Evolutionary conservation across 345 rosid species (phyloP).

Genomic region (Geranium brycei): DNA sequence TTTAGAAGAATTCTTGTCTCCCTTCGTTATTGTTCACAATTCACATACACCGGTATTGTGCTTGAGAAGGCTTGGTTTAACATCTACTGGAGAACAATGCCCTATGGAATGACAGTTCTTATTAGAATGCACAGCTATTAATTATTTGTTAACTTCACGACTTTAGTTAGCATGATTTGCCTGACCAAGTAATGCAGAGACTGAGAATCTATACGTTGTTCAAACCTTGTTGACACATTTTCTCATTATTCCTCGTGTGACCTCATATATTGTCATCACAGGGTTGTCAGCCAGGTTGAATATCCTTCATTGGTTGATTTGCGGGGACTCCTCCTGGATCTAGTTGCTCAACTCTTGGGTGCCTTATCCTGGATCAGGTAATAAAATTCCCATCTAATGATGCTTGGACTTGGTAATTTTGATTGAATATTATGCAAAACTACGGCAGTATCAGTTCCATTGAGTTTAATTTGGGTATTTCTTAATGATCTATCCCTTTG

Average conservation of each 20-base stretch:
- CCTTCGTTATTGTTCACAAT: no score
- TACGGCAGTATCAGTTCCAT: neutral
- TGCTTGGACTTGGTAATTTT: neutral
- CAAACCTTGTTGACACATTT: neutral
- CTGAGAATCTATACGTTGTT: neutral
- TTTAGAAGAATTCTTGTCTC: no score
- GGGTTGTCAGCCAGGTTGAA: slow-evolving; percentile 97
- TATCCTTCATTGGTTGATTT: slow-evolving; percentile 97
- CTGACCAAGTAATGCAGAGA: neutral
- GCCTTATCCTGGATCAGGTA: slow-evolving; percentile 97
- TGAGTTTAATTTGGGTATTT: neutral
- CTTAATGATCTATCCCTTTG: neutral
- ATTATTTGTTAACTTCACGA: no score
- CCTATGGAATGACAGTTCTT: no score
- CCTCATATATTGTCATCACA: slow-evolving; percentile 15
- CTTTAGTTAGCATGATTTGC: neutral
- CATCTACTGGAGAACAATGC: no score
- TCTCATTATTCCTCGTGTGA: neutral
- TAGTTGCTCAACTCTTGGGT: slow-evolving; percentile 95
- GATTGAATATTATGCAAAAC: neutral
- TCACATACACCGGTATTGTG: no score
- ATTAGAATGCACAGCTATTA: no score
- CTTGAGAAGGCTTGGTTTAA: no score
- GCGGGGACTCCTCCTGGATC: slow-evolving; percentile 87
- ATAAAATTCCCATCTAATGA: neutral